phyloP scores from a whole-genome alignment of 345 rosid species.

The Ailanthus altissimus region DNA sequence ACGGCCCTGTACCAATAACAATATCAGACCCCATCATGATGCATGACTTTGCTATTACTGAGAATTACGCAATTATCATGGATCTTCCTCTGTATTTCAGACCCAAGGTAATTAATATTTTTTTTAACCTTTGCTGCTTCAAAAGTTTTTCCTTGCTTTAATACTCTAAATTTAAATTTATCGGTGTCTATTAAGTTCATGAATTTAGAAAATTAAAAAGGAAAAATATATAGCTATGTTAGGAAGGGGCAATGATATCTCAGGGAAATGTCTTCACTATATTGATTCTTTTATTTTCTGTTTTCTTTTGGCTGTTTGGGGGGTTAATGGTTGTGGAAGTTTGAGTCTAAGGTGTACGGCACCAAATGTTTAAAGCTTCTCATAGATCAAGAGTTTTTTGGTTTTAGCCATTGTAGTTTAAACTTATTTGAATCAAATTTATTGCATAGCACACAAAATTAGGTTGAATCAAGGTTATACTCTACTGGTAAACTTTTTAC shows the following conservation, averaged over 20 bases:
- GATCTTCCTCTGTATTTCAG: constrained; percentile 93
- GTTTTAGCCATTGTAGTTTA: too few species aligned
- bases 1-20: constrained; percentile 89
- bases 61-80: constrained; percentile 90
- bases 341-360: background rate
- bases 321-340: background rate
- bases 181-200: background rate
- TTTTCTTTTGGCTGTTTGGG: background rate
- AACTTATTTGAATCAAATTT: too few species aligned
- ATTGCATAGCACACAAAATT: too few species aligned
- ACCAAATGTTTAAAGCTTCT: too few species aligned
- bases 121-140: constrained; percentile 4
- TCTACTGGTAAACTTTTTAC: too few species aligned
- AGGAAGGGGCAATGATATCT: background rate
- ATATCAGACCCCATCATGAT: constrained; percentile 86
- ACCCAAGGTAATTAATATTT: constrained; percentile 64
- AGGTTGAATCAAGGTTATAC: too few species aligned
- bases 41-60: constrained; percentile 98
- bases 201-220: background rate
- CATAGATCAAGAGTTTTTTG: too few species aligned
- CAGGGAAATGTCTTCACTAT: background rate
- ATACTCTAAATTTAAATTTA: background rate
- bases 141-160: background rate
- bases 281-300: background rate
- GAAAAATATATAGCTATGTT: background rate